Evolutionary conservation across 2,329 filamentous ascomycete genomes (phyloP).

Genomic region (Orbilia blumenaviensis): DNA sequence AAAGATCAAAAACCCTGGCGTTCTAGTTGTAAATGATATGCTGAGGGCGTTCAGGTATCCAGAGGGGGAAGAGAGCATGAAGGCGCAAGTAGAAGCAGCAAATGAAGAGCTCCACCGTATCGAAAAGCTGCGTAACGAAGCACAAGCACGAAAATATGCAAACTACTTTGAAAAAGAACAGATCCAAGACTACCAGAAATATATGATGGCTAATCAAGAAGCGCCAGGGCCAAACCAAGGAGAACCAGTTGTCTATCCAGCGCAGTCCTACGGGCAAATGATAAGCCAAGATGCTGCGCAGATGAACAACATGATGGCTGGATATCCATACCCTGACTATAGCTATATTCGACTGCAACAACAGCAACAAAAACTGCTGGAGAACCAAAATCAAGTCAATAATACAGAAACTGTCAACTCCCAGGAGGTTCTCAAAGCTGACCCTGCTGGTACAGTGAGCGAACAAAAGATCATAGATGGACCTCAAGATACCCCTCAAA

Average conservation of each 20-base stretch:
- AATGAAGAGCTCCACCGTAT: background rate
- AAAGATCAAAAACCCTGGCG: background rate
- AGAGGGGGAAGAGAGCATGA: background rate
- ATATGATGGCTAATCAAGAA: background rate
- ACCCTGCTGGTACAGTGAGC: too few relatives aligned
- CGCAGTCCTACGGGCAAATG: background rate
- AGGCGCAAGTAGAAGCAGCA: background rate
- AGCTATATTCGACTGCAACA: background rate
- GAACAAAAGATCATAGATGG: too few relatives aligned
- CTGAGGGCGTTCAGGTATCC: background rate
- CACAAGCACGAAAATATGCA: background rate
- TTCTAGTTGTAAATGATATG: background rate
- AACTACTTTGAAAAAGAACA: background rate
- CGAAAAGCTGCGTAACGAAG: background rate
- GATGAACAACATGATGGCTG: background rate
- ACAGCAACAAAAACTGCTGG: background rate
- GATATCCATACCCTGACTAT: background rate
- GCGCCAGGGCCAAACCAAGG: background rate
- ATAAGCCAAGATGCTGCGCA: background rate
- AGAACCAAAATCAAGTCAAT: background rate
- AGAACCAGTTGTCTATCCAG: background rate
- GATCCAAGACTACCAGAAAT: background rate
- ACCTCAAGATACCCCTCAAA: too few relatives aligned
- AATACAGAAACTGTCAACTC: too few relatives aligned
- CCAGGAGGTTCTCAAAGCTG: too few relatives aligned